Percentiles rank a stretch among this genome's conserved stretches.
Evolutionary conservation across 805 yeast species (phyloP).

Genomic region (Kluyveromyces siamensis): DNA sequence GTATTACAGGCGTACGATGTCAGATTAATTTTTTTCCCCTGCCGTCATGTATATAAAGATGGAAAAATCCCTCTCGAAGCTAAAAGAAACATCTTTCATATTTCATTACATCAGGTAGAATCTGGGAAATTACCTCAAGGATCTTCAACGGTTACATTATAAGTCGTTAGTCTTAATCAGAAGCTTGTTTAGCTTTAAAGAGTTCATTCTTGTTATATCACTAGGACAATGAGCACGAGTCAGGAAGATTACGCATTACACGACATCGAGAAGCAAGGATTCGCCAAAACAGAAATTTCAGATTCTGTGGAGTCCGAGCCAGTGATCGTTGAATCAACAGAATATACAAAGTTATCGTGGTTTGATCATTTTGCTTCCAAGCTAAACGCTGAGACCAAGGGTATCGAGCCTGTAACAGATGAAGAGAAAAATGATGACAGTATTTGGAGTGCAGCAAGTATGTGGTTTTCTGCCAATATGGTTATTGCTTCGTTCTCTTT

Average conservation of each 20-base stretch:
- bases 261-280: conserved; percentile 7
- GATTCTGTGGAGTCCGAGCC: conserved; percentile 6
- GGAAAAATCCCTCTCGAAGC: background rate
- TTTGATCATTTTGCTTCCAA: conserved; percentile 18
- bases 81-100: too few species aligned
- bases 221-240: background rate
- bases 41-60: background rate
- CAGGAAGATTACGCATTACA: conserved; percentile 8
- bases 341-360: conserved; percentile 12
- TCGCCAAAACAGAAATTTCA: conserved; percentile 3
- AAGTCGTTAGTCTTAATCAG: background rate
- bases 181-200: background rate
- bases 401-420: conserved; percentile 74
- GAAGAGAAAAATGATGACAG: conserved; percentile 66
- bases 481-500: conserved; percentile 75
- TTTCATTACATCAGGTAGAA: too few species aligned
- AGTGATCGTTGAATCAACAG: conserved; percentile 7
- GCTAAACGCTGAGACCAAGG: conserved; percentile 50
- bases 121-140: too few species aligned
- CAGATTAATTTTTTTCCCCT: background rate
- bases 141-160: background rate
- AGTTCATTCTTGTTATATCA: background rate
- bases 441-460: conserved; percentile 61
- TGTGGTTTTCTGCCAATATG: conserved; percentile 90
- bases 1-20: background rate